Evolutionary conservation across 768 basidiomycete species (phyloP), one percentile per base, ranked within the genome.

Genomic region (Suillus cothurnatus): DNA sequence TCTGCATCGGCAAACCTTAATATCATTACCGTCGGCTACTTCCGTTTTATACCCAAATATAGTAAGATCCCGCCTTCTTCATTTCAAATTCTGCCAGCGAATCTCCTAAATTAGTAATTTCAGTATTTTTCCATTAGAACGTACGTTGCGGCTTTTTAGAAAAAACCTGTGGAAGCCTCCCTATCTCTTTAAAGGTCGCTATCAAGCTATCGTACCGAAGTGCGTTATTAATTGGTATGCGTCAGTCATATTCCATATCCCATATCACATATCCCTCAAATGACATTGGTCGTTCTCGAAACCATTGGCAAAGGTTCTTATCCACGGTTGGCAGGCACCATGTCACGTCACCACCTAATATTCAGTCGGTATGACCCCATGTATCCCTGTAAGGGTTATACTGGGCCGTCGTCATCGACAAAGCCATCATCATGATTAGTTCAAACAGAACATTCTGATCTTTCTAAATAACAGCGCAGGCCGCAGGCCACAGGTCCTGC

Each of bases 321-420:
- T 19, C 31, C 52, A 32, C 4, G 47, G 47, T 49, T 49, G 56
- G 56, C 56, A 57, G 56, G 56, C n/a, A 57, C 56, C 1, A 38
- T 58, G 56, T 58, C 56, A 58, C 56, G 36, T 58, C 56, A 58
- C 36, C 56, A 36, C 14, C 8, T 7, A 14, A 53, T n/a, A 12
- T 50, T 26, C 15, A 43, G 41, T 2, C 7, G 4, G 28, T 52
- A 36, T 56, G 55, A 36, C 34, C 19, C 7, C 17, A 53, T 34
- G 1, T 12, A 23, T n/a, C 0, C 34, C n/a, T 23, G 34, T 12
- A 38, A n/a, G 11, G 11, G 28, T 55, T 55, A 2, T n/a, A n/a
- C 11, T 14, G 47, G 47, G 12, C 6, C 12, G 47, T 49, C 52
- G 58, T 41, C 41, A 41, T 31, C 17, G 19, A 59, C 38, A 3